Conservation (phyloP, 2,329 filamentous ascomycete species). For the Chaetomiaceae sp. region DNA sequence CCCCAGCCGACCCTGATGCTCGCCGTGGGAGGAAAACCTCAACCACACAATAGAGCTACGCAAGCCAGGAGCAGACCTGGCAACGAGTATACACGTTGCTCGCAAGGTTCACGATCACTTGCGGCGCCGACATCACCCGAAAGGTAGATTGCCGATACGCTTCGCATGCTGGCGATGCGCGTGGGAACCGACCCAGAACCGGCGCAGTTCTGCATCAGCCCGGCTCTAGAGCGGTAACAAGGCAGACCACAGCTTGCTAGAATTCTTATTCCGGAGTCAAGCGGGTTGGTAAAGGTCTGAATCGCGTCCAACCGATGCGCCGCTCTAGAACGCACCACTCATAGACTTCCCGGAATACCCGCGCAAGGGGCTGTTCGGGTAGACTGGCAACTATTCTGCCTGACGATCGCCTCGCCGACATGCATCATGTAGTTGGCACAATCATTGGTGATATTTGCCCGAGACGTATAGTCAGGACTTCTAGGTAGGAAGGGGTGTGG, state of each 20-base stretch:
- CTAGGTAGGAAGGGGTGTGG: slow-evolving; percentile 6
- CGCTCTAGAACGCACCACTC: slow-evolving; percentile 1
- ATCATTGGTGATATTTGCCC: slow-evolving; percentile 7
- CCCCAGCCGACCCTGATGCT: too few relatives aligned
- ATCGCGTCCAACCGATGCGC: slow-evolving; percentile 2
- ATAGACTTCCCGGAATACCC: slow-evolving; percentile 10
- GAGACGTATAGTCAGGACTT: slow-evolving; percentile 1
- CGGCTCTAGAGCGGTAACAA: background rate
- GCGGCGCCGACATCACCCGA: slow-evolving; percentile 1
- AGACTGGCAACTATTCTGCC: slow-evolving; percentile 10
- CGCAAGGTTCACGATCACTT: background rate
- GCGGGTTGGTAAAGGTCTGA: slow-evolving; percentile 2
- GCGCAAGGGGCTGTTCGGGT: slow-evolving; percentile 6
- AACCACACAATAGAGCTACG: too few relatives aligned
- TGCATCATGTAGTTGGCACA: slow-evolving; percentile 8
- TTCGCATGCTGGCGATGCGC: background rate
- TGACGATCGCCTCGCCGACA: slow-evolving; percentile 10
- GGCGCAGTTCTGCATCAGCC: background rate
- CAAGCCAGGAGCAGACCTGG: too few relatives aligned
- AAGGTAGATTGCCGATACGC: background rate
- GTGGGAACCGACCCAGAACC: background rate
- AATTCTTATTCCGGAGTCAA: background rate
- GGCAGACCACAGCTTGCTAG: slow-evolving; percentile 5
- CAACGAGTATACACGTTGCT: too few relatives aligned
- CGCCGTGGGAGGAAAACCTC: too few relatives aligned